Conservation (phyloP, 306 rosid species). For the Glycyrrhiza uralensis region DNA sequence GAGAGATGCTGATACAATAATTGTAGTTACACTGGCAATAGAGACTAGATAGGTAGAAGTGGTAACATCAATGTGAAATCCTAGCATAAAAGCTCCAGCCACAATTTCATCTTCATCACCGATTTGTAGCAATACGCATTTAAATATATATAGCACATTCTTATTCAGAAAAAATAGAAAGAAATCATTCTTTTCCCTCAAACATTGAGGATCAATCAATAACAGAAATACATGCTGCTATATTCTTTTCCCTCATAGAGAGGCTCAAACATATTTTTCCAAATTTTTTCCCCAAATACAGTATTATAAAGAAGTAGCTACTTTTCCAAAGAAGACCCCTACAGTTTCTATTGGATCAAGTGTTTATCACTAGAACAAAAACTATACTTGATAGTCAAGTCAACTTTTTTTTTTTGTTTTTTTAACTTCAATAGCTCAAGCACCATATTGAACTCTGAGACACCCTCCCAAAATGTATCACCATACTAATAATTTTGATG, state of each 20-base stretch:
- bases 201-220: no score
- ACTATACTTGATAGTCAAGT: not conserved
- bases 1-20: not conserved
- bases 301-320: not conserved
- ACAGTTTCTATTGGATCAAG: not conserved
- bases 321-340: not conserved
- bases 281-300: not conserved
- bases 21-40: not conserved
- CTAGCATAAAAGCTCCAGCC: not conserved
- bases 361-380: not conserved
- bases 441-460: no score
- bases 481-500: slow-evolving; percentile 6
- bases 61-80: not conserved
- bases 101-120: not conserved
- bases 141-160: not conserved
- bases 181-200: not conserved
- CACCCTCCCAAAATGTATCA: not conserved
- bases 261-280: not conserved
- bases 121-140: not conserved
- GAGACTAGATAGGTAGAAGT: not conserved
- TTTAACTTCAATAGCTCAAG: not conserved
- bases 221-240: no score
- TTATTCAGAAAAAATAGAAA: not conserved
- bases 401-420: not conserved
- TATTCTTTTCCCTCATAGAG: no score